These are phyloP conservation scores for Tribonema minus DNA, from an alignment of 108 stramenopile species.

Conservation along the genomic window DNA sequence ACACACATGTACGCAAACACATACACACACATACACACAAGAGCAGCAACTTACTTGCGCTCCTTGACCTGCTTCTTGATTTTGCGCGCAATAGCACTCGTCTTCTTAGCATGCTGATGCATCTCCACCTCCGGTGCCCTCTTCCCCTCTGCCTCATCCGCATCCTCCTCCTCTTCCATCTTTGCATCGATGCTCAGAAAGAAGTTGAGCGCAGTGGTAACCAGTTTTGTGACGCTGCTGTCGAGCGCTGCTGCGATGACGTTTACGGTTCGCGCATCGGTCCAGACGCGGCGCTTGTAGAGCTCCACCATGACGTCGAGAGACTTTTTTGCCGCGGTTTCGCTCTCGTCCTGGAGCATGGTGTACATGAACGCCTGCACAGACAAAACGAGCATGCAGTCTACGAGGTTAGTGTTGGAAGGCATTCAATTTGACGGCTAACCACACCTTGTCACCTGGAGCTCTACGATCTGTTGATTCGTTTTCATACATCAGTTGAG, in stretches of 20 bases:
- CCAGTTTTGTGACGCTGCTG: constrained; percentile 60
- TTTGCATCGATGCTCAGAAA: constrained; percentile 90
- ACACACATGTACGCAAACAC: background rate
- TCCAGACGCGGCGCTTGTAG: constrained; percentile 90
- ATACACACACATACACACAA: background rate
- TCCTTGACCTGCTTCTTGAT: constrained; percentile 14
- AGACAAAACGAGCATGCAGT: no score
- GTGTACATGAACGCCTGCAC: constrained; percentile 59
- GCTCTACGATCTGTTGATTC: no score
- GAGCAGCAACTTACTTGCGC: constrained; percentile 1
- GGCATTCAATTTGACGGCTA: no score
- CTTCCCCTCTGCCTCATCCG: constrained; percentile 61
- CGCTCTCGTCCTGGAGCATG: constrained; percentile 44
- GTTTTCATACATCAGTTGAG: no score
- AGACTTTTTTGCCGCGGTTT: constrained; percentile 63
- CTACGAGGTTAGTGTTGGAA: no score
- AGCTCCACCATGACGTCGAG: constrained; percentile 86
- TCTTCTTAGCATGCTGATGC: constrained; percentile 52
- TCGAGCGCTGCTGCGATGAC: constrained; percentile 75
- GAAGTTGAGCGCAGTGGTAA: constrained; percentile 77
- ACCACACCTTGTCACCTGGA: no score
- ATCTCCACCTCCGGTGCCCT: constrained; percentile 14
- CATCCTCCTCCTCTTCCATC: constrained; percentile 69
- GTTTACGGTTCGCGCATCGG: constrained; percentile 87
- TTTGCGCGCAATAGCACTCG: constrained; percentile 24